These are phyloP conservation scores for Botryosphaeria dothidea DNA, from an alignment of 2,329 filamentous ascomycete genomes.

Conservation along the genomic window DNA sequence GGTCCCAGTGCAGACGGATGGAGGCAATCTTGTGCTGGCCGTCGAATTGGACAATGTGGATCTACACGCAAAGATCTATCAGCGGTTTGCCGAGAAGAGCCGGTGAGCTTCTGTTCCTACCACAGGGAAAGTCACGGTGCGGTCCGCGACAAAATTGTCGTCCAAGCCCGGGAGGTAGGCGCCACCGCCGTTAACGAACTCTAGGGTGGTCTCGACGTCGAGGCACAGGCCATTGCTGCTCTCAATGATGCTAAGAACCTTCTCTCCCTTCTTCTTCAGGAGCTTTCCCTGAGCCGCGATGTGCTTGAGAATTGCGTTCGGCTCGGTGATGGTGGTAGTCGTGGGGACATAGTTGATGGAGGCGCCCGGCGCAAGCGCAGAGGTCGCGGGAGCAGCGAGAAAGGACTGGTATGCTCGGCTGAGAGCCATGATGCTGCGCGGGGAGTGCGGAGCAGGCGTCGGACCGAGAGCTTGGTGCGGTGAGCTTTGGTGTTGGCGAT, in stretches of 20 bases:
- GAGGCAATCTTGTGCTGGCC: conserved; percentile 74
- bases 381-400: conserved; percentile 44
- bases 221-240: conserved; percentile 67
- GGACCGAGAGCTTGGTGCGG: background rate
- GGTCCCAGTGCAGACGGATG: conserved; percentile 93
- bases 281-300: conserved; percentile 69
- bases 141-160: conserved; percentile 90
- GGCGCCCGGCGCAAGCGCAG: conserved; percentile 47
- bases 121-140: conserved; percentile 74
- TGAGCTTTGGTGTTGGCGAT: background rate
- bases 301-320: conserved; percentile 81
- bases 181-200: conserved; percentile 80
- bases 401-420: conserved; percentile 46
- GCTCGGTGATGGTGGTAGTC: conserved; percentile 69
- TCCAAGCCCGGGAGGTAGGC: conserved; percentile 86
- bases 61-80: conserved; percentile 24
- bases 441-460: background rate
- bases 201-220: conserved; percentile 79
- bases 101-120: conserved; percentile 54
- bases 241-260: conserved; percentile 73
- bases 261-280: conserved; percentile 81
- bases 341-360: conserved; percentile 83
- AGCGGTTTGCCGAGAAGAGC: background rate
- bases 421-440: conserved; percentile 37
- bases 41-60: conserved; percentile 85